Base-by-base conservation (phyloP, 2,329 filamentous ascomycete genomes). In the Atkinsonella hypoxylon region DNA sequence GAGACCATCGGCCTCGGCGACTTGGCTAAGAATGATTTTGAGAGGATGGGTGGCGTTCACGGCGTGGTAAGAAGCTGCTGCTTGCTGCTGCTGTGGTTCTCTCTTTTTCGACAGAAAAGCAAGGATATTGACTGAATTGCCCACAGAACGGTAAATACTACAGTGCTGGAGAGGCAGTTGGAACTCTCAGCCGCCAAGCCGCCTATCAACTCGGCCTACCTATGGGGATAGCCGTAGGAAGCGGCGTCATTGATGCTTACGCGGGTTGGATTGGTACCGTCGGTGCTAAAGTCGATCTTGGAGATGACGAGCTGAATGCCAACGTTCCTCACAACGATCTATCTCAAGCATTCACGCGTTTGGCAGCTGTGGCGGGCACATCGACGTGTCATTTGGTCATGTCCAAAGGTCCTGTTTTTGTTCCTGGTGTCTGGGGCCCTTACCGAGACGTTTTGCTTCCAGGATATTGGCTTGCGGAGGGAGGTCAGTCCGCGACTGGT, bases 201-300 rank as follows among this genome's bases (percentile, higher is more conserved):
- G 88, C 86, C 15, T 70, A 75, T 45, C 86, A 96, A 56, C 81
- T 98, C 54, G 91, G 93, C 8, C 77, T 98, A 3, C 85, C 85
- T 5, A 76, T 85, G 18, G 91, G 90, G 39, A 93, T 96, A 58
- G 89, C 93, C 17, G 86, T 98, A 50, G 93, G 93, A 49, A 95
- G 89, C 62, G 90, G 90, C 67, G 93, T 98, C 56, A 98, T 98
- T 62, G 93, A 98, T 66, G 93, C 93, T 17, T 98, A 98, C 62
- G 93, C 93, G 53, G 93, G 93, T 56, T 98, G 93, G 93, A 93
- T 98, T 58, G 93, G 93, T 54, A 97, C 93, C 1, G 93, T 98
- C n/a, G 93, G 93, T 52, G 91, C 93, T 54, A 96, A 96, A 68
- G 88, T 96, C 59, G 79, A 89, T 57, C 78, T 94, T 15, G 75